These are phyloP conservation scores for Solanum hybrid DNA, from an alignment of 305 asterid species.

Conservation along the genomic window DNA sequence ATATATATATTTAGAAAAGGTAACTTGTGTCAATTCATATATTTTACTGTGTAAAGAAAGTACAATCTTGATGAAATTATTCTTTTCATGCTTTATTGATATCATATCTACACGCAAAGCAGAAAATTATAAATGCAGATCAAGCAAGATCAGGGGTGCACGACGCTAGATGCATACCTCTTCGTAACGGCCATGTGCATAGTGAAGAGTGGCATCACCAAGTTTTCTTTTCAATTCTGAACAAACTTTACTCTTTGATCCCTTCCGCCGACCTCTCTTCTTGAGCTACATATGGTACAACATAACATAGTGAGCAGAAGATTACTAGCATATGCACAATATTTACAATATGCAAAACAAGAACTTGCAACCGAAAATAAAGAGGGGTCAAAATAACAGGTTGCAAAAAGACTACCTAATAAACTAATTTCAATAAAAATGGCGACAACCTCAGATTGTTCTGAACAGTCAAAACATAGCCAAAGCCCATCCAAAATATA, in stretches of 20 bases:
- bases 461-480: neutral
- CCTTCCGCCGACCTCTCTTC: slow-evolving; percentile 59
- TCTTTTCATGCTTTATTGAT: neutral
- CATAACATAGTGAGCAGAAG: slow-evolving; percentile 1
- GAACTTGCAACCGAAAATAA: slow-evolving; percentile 1
- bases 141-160: slow-evolving; percentile 2
- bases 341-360: neutral
- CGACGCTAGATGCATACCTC: slow-evolving; percentile 34
- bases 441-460: neutral
- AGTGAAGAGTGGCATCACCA: slow-evolving; percentile 76
- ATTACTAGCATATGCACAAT: neutral
- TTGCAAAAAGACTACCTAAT: neutral
- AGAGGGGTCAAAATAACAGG: neutral
- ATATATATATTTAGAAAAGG: neutral
- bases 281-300: slow-evolving; percentile 25
- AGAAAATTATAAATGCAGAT: neutral
- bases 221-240: slow-evolving; percentile 60
- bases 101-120: neutral
- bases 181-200: slow-evolving; percentile 51
- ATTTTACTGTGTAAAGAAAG: neutral
- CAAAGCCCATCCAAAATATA: neutral
- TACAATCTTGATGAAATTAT: neutral
- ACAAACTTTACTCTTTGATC: slow-evolving; percentile 42
- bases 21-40: neutral
- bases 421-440: neutral